A percentile compares a stretch with the other conserved stretches of the same genome.
Conservation (phyloP, 352 stramenopile genomes). For the Phytopythium boreale region DNA sequence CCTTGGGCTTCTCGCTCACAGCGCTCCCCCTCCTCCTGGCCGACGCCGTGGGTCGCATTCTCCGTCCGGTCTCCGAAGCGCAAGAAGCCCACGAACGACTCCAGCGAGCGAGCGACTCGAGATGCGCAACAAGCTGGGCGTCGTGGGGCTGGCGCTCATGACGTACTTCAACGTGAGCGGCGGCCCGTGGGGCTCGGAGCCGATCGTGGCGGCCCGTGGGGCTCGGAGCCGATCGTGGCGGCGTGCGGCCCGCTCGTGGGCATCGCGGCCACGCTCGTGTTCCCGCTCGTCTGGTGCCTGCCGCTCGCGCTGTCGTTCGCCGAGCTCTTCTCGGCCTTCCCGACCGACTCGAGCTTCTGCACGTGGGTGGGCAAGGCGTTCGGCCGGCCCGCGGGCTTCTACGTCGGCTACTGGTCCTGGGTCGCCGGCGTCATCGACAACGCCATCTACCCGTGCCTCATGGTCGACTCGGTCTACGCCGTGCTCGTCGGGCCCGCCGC, state of each 20-base stretch:
- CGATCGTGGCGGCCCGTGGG: constrained; percentile 62
- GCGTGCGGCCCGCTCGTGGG: constrained; percentile 61
- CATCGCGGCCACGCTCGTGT: constrained; percentile 60
- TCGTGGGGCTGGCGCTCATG: constrained; percentile 69
- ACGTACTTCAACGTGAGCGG: constrained; percentile 81
- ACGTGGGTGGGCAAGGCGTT: constrained; percentile 81
- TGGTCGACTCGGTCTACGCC: constrained; percentile 63
- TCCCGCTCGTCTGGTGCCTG: constrained; percentile 71
- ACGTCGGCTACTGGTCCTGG: constrained; percentile 85
- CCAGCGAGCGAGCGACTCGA: neutral
- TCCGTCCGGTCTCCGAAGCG: neutral
- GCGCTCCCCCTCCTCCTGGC: neutral
- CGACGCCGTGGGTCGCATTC: neutral
- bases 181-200: constrained; percentile 66
- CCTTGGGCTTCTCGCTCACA: no score
- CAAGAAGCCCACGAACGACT: neutral
- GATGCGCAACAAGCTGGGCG: constrained; percentile 38
- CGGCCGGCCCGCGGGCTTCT: constrained; percentile 81
- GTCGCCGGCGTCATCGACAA: constrained; percentile 81
- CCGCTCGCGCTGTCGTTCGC: constrained; percentile 68
- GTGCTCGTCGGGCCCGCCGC: constrained; percentile 6
- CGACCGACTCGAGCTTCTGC: constrained; percentile 77
- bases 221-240: constrained; percentile 59
- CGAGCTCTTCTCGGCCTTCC: constrained; percentile 79
- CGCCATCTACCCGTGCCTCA: constrained; percentile 81